Base-by-base conservation (phyloP, 2,329 filamentous ascomycete genomes). In the Penicillium sp. region DNA sequence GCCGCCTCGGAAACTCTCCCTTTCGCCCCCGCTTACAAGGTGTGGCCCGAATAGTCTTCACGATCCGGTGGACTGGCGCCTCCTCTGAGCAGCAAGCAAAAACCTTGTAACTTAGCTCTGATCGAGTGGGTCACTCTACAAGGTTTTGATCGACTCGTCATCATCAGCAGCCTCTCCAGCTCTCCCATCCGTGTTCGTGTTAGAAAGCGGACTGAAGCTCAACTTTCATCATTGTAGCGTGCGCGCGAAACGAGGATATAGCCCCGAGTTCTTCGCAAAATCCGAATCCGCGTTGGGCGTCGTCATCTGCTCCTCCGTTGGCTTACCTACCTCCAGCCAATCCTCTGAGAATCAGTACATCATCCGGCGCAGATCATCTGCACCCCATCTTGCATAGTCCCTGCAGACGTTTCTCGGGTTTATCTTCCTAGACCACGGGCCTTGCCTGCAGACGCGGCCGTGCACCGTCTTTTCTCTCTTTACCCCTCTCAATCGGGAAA, bases 351-450 rank as follows among this genome's bases (percentile, higher is more conserved):
- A 53, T 51, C 55, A 55, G 49, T 46, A 41, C 52, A 60, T 53
- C 58, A 61, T 42, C 51, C 56, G 55, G 52, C 54, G 66, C 64
- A 71, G 70, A 76, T 76, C 74, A 76, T 76, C 73, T 76, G 74
- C 73, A 76, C 70, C 62, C 57, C 62, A 65, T 62, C 60, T 61
- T 65, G 62, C 64, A 67, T 67, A 65, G 63, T 74, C 73, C 70
- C 68, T 72, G 71, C 72, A 66, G 62, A 55, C 55, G 42, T 52
- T 57, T 56, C 44, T 57, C 52, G 42, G 45, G 49, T 44, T 61
- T 50, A 49, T 46, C 46, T 51, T 51, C 46, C 45, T 38, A 26
- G 34, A 31, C 38, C 51, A 55, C 50, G 42, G 51, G 44, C 51
- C 46, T 56, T 57, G 29, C 55, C 42, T 54, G 54, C 52, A 52